These are phyloP conservation scores for Cupressus sempervirens DNA, from an alignment of 75 land plant genomes.

Conservation along the genomic window DNA sequence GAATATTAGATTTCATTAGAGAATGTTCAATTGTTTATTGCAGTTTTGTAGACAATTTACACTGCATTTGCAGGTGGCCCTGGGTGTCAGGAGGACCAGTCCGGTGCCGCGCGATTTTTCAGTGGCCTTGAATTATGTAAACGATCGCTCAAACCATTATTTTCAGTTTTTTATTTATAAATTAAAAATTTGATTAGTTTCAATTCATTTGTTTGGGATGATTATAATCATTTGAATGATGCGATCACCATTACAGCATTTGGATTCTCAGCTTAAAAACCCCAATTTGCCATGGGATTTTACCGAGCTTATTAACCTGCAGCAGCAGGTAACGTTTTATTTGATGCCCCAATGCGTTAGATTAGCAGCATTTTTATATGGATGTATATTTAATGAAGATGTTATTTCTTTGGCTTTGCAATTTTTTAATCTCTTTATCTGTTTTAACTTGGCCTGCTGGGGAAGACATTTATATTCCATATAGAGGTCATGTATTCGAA, in stretches of 20 bases:
- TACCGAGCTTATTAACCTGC: conserved; percentile 52
- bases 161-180: not conserved
- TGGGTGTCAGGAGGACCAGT: not conserved
- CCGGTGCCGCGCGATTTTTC: conserved; percentile 44
- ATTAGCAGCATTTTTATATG: not conserved
- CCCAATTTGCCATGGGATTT: conserved; percentile 80
- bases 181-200: not conserved
- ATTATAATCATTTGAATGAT: not conserved
- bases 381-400: not conserved
- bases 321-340: conserved; percentile 44
- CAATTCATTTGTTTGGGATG: not conserved
- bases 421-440: no score
- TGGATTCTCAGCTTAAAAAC: conserved; percentile 85
- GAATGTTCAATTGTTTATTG: not conserved
- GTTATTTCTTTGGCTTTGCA: not conserved
- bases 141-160: conserved; percentile 5
- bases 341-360: not conserved
- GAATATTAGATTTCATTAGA: not conserved
- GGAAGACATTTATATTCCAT: no score
- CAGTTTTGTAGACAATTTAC: not conserved
- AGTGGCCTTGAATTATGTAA: conserved; percentile 66
- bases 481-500: no score
- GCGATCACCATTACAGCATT: conserved; percentile 47
- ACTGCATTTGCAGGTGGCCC: not conserved
- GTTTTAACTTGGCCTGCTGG: no score